These are phyloP conservation scores for Chrysanthemum makinoi DNA, from an alignment of 129 eudicot species.

Conservation along the genomic window DNA sequence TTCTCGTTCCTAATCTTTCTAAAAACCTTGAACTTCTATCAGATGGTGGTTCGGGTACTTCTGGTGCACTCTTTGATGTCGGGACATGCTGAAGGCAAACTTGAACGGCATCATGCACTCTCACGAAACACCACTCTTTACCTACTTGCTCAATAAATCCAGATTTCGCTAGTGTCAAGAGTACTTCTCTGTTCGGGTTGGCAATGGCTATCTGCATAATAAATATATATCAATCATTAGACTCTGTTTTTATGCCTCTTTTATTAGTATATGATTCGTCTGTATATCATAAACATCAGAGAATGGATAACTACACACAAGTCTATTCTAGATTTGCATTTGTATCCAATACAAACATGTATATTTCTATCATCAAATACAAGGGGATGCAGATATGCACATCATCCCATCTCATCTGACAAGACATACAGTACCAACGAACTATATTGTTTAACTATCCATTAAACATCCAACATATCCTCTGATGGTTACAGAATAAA, in stretches of 20 bases:
- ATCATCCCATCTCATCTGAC: no score
- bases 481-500: background rate
- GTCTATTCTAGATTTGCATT: no score
- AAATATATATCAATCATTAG: background rate
- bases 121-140: slow-evolving; percentile 91
- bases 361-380: no score
- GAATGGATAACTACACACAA: no score
- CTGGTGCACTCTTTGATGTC: slow-evolving; percentile 39
- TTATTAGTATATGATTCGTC: no score
- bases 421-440: no score
- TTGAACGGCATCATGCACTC: slow-evolving; percentile 96
- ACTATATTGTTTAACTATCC: no score
- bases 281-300: no score
- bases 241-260: background rate
- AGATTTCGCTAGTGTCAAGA: slow-evolving; percentile 65
- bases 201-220: slow-evolving; percentile 73
- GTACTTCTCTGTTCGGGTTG: slow-evolving; percentile 83
- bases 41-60: slow-evolving; percentile 32
- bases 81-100: slow-evolving; percentile 82
- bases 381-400: no score
- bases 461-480: no score
- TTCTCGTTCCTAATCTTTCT: slow-evolving; percentile 45
- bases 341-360: no score
- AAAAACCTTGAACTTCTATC: slow-evolving; percentile 43
- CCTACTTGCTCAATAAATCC: slow-evolving; percentile 85